Percentiles rank a stretch among this genome's conserved stretches.
phyloP scores from a whole-genome alignment of 2,329 filamentous ascomycete species.

The Pestalotiopsis sp. region DNA sequence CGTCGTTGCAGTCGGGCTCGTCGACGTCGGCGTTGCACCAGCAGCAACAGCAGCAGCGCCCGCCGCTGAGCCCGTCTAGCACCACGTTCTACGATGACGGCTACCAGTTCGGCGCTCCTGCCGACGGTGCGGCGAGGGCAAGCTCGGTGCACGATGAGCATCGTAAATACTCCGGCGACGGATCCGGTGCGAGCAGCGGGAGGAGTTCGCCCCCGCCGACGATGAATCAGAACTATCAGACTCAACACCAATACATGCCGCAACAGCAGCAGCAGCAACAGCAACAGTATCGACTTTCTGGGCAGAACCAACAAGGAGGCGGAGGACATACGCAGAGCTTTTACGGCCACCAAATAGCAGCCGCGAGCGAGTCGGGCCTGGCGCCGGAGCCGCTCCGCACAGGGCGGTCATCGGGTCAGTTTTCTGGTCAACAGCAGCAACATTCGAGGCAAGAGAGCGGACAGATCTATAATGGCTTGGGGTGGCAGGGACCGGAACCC shows the following conservation, averaged over 20 bases:
- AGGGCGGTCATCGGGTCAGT: constrained; percentile 8
- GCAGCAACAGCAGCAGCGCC: constrained; percentile 40
- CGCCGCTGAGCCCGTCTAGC: constrained; percentile 60
- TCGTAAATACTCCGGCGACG: neutral
- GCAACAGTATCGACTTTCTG: neutral
- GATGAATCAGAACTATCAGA: neutral
- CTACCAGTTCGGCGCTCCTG: neutral
- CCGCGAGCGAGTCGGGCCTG: constrained; percentile 16
- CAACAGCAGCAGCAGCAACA: neutral
- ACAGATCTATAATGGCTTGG: neutral
- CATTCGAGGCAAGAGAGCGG: neutral
- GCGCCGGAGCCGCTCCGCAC: constrained; percentile 4
- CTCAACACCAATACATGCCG: neutral
- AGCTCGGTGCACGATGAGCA: constrained; percentile 10
- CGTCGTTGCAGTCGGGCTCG: neutral
- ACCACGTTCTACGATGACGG: neutral
- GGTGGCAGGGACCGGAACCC: neutral
- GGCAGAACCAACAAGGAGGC: neutral
- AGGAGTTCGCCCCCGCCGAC: neutral
- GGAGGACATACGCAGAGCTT: neutral
- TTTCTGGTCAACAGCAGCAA: neutral
- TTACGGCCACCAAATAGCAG: constrained; percentile 13
- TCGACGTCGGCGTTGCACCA: constrained; percentile 58
- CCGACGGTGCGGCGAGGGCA: neutral
- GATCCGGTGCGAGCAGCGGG: neutral